phyloP scores from a whole-genome alignment of 1,139 yeast species.

The Blastobotrys malaysiensis region DNA sequence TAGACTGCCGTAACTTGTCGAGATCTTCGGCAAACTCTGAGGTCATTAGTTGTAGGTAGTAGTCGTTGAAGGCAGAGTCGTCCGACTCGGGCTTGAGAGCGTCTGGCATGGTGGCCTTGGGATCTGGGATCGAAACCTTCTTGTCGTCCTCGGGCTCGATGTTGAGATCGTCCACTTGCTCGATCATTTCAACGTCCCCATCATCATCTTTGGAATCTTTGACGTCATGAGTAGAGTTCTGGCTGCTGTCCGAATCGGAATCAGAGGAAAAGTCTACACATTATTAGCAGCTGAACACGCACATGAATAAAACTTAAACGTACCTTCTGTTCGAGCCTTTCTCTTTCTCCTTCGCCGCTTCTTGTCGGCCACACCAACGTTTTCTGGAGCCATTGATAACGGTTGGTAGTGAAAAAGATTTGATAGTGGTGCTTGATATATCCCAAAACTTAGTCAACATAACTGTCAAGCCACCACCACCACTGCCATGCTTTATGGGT shows the following conservation, averaged over 20 bases:
- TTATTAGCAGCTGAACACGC: slow-evolving; percentile 4
- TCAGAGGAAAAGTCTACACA: slow-evolving; percentile 26
- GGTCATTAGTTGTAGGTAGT: slow-evolving; percentile 32
- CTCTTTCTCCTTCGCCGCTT: slow-evolving; percentile 29
- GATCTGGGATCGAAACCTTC: neutral
- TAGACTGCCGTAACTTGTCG: slow-evolving; percentile 33
- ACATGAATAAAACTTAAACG: slow-evolving; percentile 2
- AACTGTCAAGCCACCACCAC: too few relatives aligned
- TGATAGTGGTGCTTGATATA: neutral
- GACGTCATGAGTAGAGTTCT: slow-evolving; percentile 5
- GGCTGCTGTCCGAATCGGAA: slow-evolving; percentile 14
- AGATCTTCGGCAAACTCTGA: slow-evolving; percentile 37
- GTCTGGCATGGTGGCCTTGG: slow-evolving; percentile 15
- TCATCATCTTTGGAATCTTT: slow-evolving; percentile 9
- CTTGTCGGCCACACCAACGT: slow-evolving; percentile 13
- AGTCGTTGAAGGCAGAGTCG: slow-evolving; percentile 28
- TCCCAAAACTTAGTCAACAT: neutral
- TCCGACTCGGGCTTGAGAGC: slow-evolving; percentile 16
- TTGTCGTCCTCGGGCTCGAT: slow-evolving; percentile 9
- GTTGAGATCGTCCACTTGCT: slow-evolving; percentile 16
- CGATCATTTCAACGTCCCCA: slow-evolving; percentile 15
- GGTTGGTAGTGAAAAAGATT: neutral
- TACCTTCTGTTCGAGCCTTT: slow-evolving; percentile 33
- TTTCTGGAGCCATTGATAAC: slow-evolving; percentile 13
- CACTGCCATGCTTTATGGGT: too few relatives aligned